phyloP scores from a whole-genome alignment of 495 filamentous ascomycete species.

The Corynascus novoguineensis region DNA sequence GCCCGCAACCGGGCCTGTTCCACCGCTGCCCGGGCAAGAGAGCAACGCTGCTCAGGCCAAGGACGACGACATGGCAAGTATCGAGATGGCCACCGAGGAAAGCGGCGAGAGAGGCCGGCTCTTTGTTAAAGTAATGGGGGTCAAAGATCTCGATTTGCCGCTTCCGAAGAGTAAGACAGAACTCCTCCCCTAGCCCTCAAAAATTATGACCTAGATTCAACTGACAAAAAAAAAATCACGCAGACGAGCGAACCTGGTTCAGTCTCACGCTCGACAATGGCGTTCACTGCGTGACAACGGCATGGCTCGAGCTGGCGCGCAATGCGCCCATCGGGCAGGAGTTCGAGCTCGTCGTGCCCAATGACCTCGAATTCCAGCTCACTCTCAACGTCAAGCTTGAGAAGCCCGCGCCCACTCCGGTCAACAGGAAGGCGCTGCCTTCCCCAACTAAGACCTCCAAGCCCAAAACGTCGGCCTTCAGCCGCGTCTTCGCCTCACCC shows the following conservation, averaged over 20 bases:
- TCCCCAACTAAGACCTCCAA: conserved; percentile 56
- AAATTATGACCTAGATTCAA: too few species aligned
- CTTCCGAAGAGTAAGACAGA: conserved; percentile 71
- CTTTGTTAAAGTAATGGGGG: conserved; percentile 95
- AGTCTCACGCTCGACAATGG: conserved; percentile 94
- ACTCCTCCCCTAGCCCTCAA: background rate
- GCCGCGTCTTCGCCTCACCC: conserved; percentile 85
- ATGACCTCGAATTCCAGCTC: conserved; percentile 94
- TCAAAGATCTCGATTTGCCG: conserved; percentile 90
- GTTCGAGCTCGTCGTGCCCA: conserved; percentile 94
- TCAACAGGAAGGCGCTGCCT: conserved; percentile 34
- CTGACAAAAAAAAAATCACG: conserved; percentile 33
- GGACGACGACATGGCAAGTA: conserved; percentile 51
- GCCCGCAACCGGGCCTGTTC: conserved; percentile 52
- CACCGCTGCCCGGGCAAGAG: conserved; percentile 82
- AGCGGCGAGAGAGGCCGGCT: conserved; percentile 84
- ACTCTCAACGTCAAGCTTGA: conserved; percentile 94
- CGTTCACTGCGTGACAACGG: conserved; percentile 93
- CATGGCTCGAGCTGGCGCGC: conserved; percentile 88
- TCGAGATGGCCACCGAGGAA: conserved; percentile 58
- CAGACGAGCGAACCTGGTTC: conserved; percentile 87
- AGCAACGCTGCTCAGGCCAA: conserved; percentile 65
- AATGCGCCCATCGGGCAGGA: conserved; percentile 96
- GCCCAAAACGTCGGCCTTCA: conserved; percentile 77
- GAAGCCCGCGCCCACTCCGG: conserved; percentile 53